Evolutionary conservation across 1,139 yeast genomes (phyloP), one percentile per base, ranked within the genome.

Genomic region (Pichia sp.): DNA sequence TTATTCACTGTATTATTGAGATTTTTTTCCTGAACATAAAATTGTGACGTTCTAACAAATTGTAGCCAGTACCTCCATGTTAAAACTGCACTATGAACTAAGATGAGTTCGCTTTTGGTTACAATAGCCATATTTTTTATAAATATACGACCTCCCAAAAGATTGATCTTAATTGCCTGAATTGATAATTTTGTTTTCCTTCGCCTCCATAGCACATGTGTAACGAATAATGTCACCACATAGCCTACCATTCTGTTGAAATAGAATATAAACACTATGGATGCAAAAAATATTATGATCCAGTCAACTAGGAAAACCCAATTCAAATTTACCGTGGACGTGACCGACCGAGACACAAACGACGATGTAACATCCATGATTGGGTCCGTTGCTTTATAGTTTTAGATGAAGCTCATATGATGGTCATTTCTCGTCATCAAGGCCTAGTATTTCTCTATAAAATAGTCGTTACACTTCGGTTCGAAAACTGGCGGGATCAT

Each of bases 1-100:
- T 72, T 73, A 63, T 83, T 82, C 44, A 70, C 72, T 53, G 66
- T 65, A 33, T 66, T 63, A 51, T 69, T 70, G 16, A 65, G 59
- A 3, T 65, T 64, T 27, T 55, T 44, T 36, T 55, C 44, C 42
- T 67, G 61, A 16, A 67, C 63, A 46, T 63, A 65, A 54, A 72
- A 74, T 40, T 75, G 79, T 0, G 84, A 75, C 42, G 74, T 64
- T 61, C 87, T 74, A 3, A 84, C 78, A 20, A 74, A 67, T 5
- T 74, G 73, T 53, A 88, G 73, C 98, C 98, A 93, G 68, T 90
- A 93, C 58, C 95, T 70, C 98, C 98, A 93, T 0, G 96, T 88
- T 36, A 93, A 67, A 60, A 83, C 81, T 4, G 92, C 84, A 59
- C 85, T 84, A 27, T 87, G 76, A 2, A 88, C 75, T 7, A 90